Evolutionary conservation across 1,139 yeast species (phyloP), one percentile per base, ranked within the genome.

Genomic region (Geotrichum histeridarum): DNA sequence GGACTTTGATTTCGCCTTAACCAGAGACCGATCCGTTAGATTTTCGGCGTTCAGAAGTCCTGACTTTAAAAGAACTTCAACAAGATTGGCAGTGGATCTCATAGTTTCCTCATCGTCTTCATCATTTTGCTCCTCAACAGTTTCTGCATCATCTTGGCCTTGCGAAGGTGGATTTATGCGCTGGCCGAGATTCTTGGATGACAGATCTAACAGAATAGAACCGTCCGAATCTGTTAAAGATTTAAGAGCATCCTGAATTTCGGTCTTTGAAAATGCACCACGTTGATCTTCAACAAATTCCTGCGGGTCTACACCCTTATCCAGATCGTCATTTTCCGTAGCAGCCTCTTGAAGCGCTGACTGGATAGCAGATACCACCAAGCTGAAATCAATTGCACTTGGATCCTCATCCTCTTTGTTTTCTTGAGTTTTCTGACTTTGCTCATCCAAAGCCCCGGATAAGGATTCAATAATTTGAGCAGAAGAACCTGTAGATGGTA

Each of bases 281-380:
- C 44, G 35, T n/a, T 48, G 42, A 8, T 48, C 50, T 8, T 48
- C 50, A 27, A 43, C 38, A 15, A 7, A 32, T 1, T 42, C 42
- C 15, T 42, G 35, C 1, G 27, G 35, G 8, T 50, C 44, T 8
- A 22, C 22, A n/a, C 35, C 38, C 6, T 51, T 50, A 12, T 35
- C 32, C 9, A 42, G 14, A 5, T 43, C 33, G 14, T 17, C 36
- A 11, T 50, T 46, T 11, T 44, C 49, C 2, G 27, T 46, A 11
- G 43, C 42, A 12, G 54, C 54, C 31, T 52, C 54, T 36, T 52
- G 51, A 9, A 52, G 44, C 3, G 54, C 54, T 14, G 50, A 39
- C 42, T 52, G 54, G 12, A 52, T 39, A 12, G 54, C 54, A 27
- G 54, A 52, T 2, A 52, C 54, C 15, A 52, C 51, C 41, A 52